Evolutionary conservation across 73 alveolate species (phyloP).

Genomic region (Tetrahymena malaccensis): DNA sequence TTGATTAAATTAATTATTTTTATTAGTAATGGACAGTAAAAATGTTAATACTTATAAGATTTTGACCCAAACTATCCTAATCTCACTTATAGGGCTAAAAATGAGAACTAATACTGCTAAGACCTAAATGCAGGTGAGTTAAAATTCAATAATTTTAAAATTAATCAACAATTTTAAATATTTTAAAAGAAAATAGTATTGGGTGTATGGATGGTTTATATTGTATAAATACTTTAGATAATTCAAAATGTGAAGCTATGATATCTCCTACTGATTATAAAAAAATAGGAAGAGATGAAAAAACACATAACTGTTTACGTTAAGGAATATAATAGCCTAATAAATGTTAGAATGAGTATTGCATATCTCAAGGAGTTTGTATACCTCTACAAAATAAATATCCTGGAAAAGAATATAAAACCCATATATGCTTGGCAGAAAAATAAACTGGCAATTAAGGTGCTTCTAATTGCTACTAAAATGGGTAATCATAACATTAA

Average conservation of each 20-base stretch:
- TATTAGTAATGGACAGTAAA: neutral
- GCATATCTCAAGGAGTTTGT: neutral
- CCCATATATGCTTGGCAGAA: neutral
- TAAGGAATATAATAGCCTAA: neutral
- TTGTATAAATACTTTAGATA: neutral
- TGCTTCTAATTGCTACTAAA: neutral
- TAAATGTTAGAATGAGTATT: neutral
- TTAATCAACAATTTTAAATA: neutral
- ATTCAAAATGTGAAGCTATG: neutral
- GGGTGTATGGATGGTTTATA: neutral
- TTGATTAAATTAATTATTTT: too few species aligned
- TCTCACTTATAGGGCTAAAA: neutral
- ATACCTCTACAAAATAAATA: neutral
- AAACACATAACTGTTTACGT: neutral
- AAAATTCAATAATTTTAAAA: neutral
- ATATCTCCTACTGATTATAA: neutral
- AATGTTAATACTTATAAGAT: neutral
- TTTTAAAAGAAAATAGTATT: neutral
- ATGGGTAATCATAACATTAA: neutral
- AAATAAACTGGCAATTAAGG: neutral
- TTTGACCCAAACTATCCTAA: neutral
- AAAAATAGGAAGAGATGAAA: neutral
- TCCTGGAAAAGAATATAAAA: neutral
- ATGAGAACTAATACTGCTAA: neutral
- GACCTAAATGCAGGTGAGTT: neutral